These are phyloP conservation scores for Ulvella scutata DNA, from an alignment of 139 green algal species.

Conservation along the genomic window DNA sequence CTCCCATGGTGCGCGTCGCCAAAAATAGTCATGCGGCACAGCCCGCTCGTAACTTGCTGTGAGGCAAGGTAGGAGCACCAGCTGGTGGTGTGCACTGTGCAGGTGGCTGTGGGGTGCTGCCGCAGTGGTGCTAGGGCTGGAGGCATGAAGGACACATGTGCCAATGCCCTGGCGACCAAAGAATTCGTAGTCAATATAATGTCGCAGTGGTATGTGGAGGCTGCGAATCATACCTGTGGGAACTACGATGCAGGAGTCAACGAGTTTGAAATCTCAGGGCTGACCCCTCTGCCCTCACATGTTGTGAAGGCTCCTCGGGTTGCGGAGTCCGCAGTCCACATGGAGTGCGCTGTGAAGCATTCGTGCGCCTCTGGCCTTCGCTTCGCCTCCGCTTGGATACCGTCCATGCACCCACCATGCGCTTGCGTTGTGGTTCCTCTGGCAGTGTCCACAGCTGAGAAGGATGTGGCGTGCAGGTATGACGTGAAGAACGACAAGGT, in stretches of 20 bases:
- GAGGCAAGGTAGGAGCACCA: too few species aligned
- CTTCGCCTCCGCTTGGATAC: too few species aligned
- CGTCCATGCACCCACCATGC: too few species aligned
- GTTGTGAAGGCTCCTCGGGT: slow-evolving; percentile 53
- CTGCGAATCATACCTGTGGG: slow-evolving; percentile 84
- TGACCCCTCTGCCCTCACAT: slow-evolving; percentile 52
- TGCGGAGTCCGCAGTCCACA: slow-evolving; percentile 63
- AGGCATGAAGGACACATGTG: slow-evolving; percentile 70
- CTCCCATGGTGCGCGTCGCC: neutral
- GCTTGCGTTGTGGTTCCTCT: neutral
- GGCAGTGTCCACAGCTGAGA: neutral
- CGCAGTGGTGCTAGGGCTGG: slow-evolving; percentile 9
- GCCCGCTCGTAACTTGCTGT: too few species aligned
- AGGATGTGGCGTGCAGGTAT: too few species aligned
- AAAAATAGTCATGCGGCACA: too few species aligned
- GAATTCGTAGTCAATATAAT: slow-evolving; percentile 90
- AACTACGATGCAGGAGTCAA: slow-evolving; percentile 57
- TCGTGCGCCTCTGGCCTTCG: too few species aligned
- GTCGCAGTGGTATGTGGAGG: slow-evolving; percentile 89
- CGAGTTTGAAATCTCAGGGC: slow-evolving; percentile 57
- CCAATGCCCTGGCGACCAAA: slow-evolving; percentile 81
- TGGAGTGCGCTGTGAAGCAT: slow-evolving; percentile 71
- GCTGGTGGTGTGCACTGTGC: too few species aligned
- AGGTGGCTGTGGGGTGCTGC: slow-evolving; percentile 3
- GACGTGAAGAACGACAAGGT: slow-evolving; percentile 1